Percentiles rank a stretch among this genome's conserved stretches.
phyloP scores from a whole-genome alignment of 2,329 filamentous ascomycete genomes.

The Colletotrichum caudatum region DNA sequence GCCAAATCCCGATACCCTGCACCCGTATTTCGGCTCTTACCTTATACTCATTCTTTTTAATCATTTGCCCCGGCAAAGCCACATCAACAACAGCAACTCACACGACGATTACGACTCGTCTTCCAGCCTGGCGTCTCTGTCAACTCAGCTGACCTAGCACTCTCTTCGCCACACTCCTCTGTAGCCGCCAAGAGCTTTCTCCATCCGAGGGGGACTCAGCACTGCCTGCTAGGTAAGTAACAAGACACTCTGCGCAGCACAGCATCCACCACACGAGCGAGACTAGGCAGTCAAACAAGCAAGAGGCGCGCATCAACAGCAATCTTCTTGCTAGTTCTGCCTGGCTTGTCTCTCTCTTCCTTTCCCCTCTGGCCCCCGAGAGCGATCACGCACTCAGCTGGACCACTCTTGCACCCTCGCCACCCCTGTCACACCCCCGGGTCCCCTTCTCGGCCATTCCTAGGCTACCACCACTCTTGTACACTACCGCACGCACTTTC shows the following conservation, averaged over 20 bases:
- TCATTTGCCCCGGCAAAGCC: conserved; percentile 16
- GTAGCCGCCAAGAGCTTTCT: conserved; percentile 29
- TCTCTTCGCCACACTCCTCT: conserved; percentile 36
- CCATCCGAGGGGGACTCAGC: conserved; percentile 21
- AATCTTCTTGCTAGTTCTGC: conserved; percentile 12
- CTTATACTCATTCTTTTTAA: conserved; percentile 40
- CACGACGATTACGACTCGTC: conserved; percentile 39
- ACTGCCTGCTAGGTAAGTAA: conserved; percentile 39
- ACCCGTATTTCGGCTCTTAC: conserved; percentile 23
- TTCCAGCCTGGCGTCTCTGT: conserved; percentile 20
- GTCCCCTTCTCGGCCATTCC: conserved; percentile 34
- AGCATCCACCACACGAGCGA: not conserved
- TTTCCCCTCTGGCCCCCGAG: conserved; percentile 7
- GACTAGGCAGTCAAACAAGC: conserved; percentile 13
- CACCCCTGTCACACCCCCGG: conserved; percentile 24
- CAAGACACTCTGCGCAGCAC: conserved; percentile 11
- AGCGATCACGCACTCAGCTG: conserved; percentile 37
- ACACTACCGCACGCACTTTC: conserved; percentile 10
- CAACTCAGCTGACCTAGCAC: conserved; percentile 32
- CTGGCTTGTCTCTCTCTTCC: conserved; percentile 7
- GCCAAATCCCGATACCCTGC: conserved; percentile 31
- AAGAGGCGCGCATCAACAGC: conserved; percentile 1
- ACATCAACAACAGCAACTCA: conserved; percentile 16
- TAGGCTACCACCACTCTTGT: conserved; percentile 33
- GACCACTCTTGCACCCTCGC: conserved; percentile 29